Percentiles rank a stretch among this genome's conserved stretches.
Evolutionary conservation across 164 flowering plant species (phyloP).

Genomic region (Protea cynaroides): DNA sequence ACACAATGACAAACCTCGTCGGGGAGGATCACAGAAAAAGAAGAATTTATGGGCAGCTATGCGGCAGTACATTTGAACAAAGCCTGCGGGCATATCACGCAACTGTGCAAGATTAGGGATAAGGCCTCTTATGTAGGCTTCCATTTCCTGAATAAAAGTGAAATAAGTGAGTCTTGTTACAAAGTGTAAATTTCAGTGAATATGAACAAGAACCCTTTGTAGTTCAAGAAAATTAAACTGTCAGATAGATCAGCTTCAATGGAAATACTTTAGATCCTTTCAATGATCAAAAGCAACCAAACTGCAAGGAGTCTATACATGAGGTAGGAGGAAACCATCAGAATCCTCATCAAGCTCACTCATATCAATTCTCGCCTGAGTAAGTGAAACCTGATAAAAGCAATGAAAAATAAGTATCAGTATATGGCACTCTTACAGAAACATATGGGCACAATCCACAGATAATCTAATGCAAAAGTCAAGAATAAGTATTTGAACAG

Average conservation of each 20-base stretch:
- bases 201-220: neutral
- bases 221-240: neutral
- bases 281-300: no score
- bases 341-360: slow-evolving; percentile 99
- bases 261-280: neutral
- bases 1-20: slow-evolving; percentile 61
- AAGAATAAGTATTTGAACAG: neutral
- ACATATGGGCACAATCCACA: neutral
- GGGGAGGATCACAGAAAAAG: slow-evolving; percentile 97
- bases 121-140: slow-evolving; percentile 88
- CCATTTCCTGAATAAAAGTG: slow-evolving; percentile 71
- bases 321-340: slow-evolving; percentile 94
- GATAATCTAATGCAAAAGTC: neutral
- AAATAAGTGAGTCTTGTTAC: neutral
- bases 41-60: slow-evolving; percentile 96
- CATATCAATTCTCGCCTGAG: slow-evolving; percentile 99
- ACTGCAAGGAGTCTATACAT: slow-evolving; percentile 38
- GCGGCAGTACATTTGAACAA: slow-evolving; percentile 87
- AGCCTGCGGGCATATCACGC: slow-evolving; percentile 84
- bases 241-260: neutral
- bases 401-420: neutral
- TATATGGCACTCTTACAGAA: neutral
- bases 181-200: neutral
- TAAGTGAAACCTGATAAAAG: slow-evolving; percentile 82
- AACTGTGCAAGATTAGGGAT: slow-evolving; percentile 96